Evolutionary conservation across 2,329 filamentous ascomycete species (phyloP).

Genomic region (Venturia carpophila): DNA sequence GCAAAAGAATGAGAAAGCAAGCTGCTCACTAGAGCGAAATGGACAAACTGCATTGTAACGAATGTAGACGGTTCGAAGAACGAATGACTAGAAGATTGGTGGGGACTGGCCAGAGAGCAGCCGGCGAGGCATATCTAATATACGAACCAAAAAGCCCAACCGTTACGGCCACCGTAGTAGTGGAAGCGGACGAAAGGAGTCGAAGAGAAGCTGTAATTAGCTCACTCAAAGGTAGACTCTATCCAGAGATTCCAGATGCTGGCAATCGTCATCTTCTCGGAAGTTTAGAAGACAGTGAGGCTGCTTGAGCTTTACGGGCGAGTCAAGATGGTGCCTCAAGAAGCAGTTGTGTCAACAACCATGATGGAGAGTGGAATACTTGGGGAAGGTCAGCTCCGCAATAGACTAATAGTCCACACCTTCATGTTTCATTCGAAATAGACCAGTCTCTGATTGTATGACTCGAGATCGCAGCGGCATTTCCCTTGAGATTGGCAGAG

Average conservation of each 20-base stretch:
- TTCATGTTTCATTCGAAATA: not conserved
- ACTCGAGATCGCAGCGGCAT: not conserved
- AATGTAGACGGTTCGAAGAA: not conserved
- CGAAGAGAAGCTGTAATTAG: not conserved
- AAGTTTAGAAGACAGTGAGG: not conserved
- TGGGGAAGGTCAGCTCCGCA: not conserved
- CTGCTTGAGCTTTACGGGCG: not conserved
- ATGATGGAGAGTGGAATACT: not conserved
- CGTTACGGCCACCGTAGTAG: not conserved
- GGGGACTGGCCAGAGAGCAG: not conserved
- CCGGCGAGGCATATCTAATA: not conserved
- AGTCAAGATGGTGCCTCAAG: not conserved
- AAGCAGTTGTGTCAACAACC: not conserved
- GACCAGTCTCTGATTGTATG: not conserved
- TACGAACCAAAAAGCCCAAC: not conserved
- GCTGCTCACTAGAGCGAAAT: not conserved
- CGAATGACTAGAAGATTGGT: not conserved
- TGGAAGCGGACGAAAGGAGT: not conserved
- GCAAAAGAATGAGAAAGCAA: not conserved
- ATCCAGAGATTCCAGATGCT: not conserved
- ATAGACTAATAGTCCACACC: not conserved
- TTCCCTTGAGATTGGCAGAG: not conserved
- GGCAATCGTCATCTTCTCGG: not conserved
- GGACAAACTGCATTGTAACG: not conserved
- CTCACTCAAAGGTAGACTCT: not conserved